Percentiles rank a stretch among this genome's conserved stretches.
phyloP scores from a whole-genome alignment of 805 yeast species.

The Candida krabiensis region DNA sequence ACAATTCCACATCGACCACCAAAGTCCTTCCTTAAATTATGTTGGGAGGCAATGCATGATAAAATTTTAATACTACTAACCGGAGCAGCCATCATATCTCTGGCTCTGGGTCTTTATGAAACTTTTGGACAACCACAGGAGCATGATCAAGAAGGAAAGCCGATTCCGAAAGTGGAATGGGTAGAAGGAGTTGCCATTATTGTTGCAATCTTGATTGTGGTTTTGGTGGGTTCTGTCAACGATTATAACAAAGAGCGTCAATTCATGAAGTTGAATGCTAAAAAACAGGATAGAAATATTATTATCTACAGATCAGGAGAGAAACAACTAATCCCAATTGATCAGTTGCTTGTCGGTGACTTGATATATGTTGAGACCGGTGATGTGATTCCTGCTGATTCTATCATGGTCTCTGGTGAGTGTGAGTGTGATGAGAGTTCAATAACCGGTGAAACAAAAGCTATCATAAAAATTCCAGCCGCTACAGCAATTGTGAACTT shows the following conservation, averaged over 20 bases:
- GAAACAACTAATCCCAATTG: constrained; percentile 67
- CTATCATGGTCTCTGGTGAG: constrained; percentile 68
- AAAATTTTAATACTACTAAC: constrained; percentile 82
- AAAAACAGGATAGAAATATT: constrained; percentile 81
- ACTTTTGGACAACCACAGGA: constrained; percentile 81
- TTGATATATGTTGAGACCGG: constrained; percentile 84
- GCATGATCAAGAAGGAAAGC: constrained; percentile 74
- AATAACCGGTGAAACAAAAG: constrained; percentile 90
- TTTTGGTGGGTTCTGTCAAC: constrained; percentile 90
- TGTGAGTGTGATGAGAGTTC: constrained; percentile 91
- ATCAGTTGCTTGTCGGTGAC: constrained; percentile 85
- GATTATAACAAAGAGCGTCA: constrained; percentile 96
- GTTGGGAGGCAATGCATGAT: constrained; percentile 86
- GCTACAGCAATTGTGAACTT: constrained; percentile 37
- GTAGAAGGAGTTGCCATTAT: constrained; percentile 98
- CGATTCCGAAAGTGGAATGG: constrained; percentile 89
- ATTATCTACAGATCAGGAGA: constrained; percentile 74
- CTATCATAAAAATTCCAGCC: constrained; percentile 69
- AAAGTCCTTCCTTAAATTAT: constrained; percentile 64
- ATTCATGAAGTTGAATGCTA: constrained; percentile 81
- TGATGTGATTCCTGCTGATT: constrained; percentile 90
- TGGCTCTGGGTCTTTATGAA: constrained; percentile 89
- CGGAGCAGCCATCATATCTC: constrained; percentile 84
- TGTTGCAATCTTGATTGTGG: constrained; percentile 87
- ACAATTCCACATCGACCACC: constrained; percentile 68